Evolutionary conservation across 768 basidiomycete genomes (phyloP), one percentile per base, ranked within the genome.

Genomic region (Fomitopsis serialis): DNA sequence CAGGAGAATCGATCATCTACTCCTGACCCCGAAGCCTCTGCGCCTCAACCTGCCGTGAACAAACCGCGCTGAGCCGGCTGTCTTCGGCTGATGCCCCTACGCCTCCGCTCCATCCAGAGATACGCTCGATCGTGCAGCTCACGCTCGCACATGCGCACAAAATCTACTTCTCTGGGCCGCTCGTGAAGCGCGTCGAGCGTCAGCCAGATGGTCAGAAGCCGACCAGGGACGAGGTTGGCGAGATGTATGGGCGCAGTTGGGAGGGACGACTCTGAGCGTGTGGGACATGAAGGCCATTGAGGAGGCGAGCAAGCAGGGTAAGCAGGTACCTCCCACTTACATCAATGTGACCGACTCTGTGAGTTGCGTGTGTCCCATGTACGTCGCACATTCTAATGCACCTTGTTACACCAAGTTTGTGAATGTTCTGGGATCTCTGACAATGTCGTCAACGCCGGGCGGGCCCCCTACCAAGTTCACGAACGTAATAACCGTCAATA

Each of bases 211-310:
- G 91, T 21, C 78, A 84, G 60, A 77, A 74, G 54, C 81, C 85
- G 2, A 62, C 70, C 55, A 87, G 85, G 62, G 87, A 90, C 62
- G 88, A 89, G 82, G 83, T 1, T 92, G 92, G 89, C 76, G 77
- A 11, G 83, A 92, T 17, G 86, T 94, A 15, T 95, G 90, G 89
- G 92, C 86, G 1, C 92, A 95, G 70, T 74, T 95, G 32, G 86
- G 89, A 47, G 93, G 92, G 3, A 92, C 90, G 5, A 93, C 89
- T 21, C 77, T 95, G 60, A 92, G 89, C 61, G 77, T 93, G 42
- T 95, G 92, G 92, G 90, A 92, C 66, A 93, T 94, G 87, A 82
- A 80, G 62, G 81, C 87, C 61, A 84, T 95, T 52, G 85, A 92
- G 58, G 88, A 87, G 64, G 92, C 92, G 2, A 91, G 82, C 59